Evolutionary conservation across 2,329 filamentous ascomycete species (phyloP).

Genomic region (Xenosphaeropsis pyriputrescens): DNA sequence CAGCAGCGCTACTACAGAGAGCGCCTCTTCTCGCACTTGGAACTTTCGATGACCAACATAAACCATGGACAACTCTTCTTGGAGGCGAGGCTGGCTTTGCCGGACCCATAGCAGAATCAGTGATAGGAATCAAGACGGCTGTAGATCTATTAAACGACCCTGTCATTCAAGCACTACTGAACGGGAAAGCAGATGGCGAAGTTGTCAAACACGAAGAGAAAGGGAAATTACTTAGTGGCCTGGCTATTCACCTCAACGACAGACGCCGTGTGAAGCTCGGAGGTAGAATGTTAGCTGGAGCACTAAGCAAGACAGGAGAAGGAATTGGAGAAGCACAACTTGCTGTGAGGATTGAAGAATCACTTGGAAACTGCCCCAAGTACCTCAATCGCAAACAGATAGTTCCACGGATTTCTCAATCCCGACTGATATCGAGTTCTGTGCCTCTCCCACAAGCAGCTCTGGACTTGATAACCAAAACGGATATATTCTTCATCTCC

Average conservation of each 20-base stretch:
- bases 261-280: conserved; percentile 61
- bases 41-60: conserved; percentile 45
- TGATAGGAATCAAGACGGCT: conserved; percentile 47
- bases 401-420: conserved; percentile 32
- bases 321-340: conserved; percentile 28
- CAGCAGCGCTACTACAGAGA: conserved; percentile 41
- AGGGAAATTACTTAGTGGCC: conserved; percentile 41
- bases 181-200: conserved; percentile 27
- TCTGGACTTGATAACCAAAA: conserved; percentile 38
- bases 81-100: conserved; percentile 61
- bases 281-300: conserved; percentile 53
- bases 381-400: conserved; percentile 68
- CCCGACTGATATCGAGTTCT: conserved; percentile 31
- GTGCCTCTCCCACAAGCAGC: conserved; percentile 17
- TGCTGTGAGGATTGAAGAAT: conserved; percentile 55
- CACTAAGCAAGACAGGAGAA: conserved; percentile 24
- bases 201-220: conserved; percentile 18
- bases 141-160: conserved; percentile 54
- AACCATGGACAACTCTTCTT: conserved; percentile 67
- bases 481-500: conserved; percentile 70
- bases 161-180: conserved; percentile 48
- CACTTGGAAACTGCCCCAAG: conserved; percentile 68
- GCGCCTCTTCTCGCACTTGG: conserved; percentile 62
- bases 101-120: conserved; percentile 40
- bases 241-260: conserved; percentile 49